Conservation (phyloP, 2,329 filamentous ascomycete species). For the Phialophora tarda region DNA sequence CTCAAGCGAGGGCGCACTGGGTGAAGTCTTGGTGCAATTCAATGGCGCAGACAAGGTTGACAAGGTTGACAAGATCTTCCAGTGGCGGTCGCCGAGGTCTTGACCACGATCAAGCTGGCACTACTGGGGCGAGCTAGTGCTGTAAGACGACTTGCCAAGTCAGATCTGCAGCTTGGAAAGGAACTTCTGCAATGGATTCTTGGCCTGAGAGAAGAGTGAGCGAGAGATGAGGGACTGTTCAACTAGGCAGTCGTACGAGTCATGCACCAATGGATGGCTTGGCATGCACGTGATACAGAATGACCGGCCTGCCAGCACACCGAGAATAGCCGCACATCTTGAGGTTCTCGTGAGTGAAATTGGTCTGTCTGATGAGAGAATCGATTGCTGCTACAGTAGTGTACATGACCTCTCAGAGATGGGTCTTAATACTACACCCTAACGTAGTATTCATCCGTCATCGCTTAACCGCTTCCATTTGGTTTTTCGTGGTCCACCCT, state of each 20-base stretch:
- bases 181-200: background rate
- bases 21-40: background rate
- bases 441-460: background rate
- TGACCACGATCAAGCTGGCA: background rate
- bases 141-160: background rate
- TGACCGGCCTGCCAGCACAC: background rate
- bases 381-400: background rate
- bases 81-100: background rate
- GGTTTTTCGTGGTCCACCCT: background rate
- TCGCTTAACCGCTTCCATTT: background rate
- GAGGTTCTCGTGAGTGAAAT: background rate
- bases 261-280: background rate
- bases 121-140: background rate
- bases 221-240: background rate
- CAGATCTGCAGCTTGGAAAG: background rate
- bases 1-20: no score
- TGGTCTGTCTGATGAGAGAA: background rate
- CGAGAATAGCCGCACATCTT: background rate
- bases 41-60: background rate
- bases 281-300: background rate
- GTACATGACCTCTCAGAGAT: background rate
- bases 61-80: conserved; percentile 1
- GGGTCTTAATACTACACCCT: background rate
- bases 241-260: background rate
- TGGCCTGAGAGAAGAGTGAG: background rate